phyloP scores from a whole-genome alignment of 495 filamentous ascomycete species.

The Aspergillus carlsbadensis region DNA sequence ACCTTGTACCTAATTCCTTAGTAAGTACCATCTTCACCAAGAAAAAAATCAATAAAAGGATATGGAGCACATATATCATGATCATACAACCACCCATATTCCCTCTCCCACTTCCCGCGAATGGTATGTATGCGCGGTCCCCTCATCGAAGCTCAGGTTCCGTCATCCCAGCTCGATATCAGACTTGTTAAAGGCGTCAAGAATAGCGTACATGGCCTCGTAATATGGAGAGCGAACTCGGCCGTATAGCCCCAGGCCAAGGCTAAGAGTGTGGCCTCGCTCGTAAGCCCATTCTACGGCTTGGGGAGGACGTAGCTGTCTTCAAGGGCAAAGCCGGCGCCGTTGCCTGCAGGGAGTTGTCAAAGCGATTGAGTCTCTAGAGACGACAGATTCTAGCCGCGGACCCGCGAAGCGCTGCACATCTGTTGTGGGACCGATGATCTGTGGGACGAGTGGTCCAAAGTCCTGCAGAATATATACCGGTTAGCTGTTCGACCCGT shows the following conservation, averaged over 20 bases:
- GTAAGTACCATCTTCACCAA: not conserved
- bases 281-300: conserved; percentile 21
- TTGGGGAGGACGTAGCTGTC: conserved; percentile 53
- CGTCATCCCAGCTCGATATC: not conserved
- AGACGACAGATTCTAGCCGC: conserved; percentile 11
- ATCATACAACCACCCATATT: conserved; percentile 18
- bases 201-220: conserved; percentile 21
- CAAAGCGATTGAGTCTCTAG: conserved; percentile 19
- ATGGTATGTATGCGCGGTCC: not conserved
- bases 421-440: conserved; percentile 16
- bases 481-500: conserved; percentile 24
- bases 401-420: conserved; percentile 26
- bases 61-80: conserved; percentile 13
- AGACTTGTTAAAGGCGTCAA: conserved; percentile 17
- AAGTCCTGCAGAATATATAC: conserved; percentile 19
- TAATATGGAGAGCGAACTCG: conserved; percentile 27
- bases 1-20: conserved; percentile 14
- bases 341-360: conserved; percentile 39
- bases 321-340: conserved; percentile 61
- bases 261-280: not conserved
- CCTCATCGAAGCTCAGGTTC: conserved; percentile 13
- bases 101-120: conserved; percentile 7
- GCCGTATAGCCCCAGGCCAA: conserved; percentile 23
- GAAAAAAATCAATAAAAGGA: too few relatives aligned
- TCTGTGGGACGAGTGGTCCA: conserved; percentile 17